A percentile compares a stretch with the other conserved stretches of the same genome.
Evolutionary conservation across 805 yeast genomes (phyloP).

Genomic region (fission yeast (Schizosaccharomyces pombe)): DNA sequence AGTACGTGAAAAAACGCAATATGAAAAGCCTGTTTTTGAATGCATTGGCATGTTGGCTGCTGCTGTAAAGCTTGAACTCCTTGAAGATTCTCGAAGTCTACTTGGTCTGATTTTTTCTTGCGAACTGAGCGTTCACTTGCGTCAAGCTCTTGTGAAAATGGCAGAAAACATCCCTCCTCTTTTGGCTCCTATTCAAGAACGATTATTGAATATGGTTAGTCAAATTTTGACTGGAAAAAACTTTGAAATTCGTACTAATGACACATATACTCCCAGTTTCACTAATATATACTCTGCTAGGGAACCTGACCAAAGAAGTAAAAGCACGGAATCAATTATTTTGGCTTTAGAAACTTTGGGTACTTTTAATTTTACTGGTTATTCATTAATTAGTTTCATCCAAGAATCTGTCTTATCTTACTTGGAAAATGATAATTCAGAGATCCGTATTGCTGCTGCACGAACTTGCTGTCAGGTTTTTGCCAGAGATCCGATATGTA

Average conservation of each 20-base stretch:
- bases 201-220: conserved; percentile 47
- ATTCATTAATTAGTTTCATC: conserved; percentile 67
- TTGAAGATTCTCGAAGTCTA: conserved; percentile 63
- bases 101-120: conserved; percentile 59
- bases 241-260: conserved; percentile 70
- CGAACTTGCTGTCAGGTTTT: conserved; percentile 59
- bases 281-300: conserved; percentile 6
- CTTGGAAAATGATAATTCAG: conserved; percentile 55
- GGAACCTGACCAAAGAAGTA: conserved; percentile 8
- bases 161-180: conserved; percentile 59
- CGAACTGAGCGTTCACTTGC: conserved; percentile 63
- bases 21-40: conserved; percentile 67
- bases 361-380: conserved; percentile 48
- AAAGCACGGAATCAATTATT: conserved; percentile 30
- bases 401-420: conserved; percentile 60
- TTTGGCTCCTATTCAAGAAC: conserved; percentile 45
- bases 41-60: conserved; percentile 69
- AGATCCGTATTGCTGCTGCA: conserved; percentile 66
- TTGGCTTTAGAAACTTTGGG: conserved; percentile 62
- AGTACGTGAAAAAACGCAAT: conserved; percentile 37
- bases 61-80: conserved; percentile 81
- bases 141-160: conserved; percentile 44
- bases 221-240: conserved; percentile 56
- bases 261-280: conserved; percentile 26
- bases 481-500: conserved; percentile 54